Evolutionary conservation across 345 rosid species (phyloP), one percentile per base, ranked within the genome.

Genomic region (Brassica rapa): DNA sequence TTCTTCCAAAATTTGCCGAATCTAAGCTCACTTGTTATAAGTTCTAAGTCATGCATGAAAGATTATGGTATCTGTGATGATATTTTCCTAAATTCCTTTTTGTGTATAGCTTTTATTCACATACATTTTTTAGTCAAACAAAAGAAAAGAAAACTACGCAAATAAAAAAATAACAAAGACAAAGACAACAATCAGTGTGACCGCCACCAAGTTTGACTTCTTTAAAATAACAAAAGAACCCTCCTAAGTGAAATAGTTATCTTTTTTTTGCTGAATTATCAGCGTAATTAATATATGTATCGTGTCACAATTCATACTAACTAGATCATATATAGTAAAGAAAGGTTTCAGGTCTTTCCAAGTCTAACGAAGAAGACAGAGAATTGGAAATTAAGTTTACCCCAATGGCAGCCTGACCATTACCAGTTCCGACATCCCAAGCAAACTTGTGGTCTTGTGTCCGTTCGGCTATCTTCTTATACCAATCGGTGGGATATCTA

Each of bases 401-500:
- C 32, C 63, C 63, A 59, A 59, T 59, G 11, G 63, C 63, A 59
- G 63, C 63, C n/a, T 59, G 63, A 59, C 76, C 82, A 23, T 80
- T 80, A 15, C 82, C 82, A n/a, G 78, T 73, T 37, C 82, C 83
- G 15, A 75, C 83, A 74, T 80, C 83, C 83, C 83, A 80, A 56
- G 79, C 76, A 43, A 46, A 2, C 0, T 70, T 75, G 72, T 80
- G 80, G 55, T 15, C 32, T 0, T 29, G 68, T 41, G 83, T 80
- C 63, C 30, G 41, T 41, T 72, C 46, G 0, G 83, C 76, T 6
- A 80, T 75, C 68, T 64, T 70, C 32, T 30, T 4, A 16, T 55
- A 80, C 83, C 83, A 80, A 23, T 80, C 83, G 6, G 43, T 63
- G 2, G 83, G 83, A 70, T 80, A 80, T 12, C 32, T 64, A 0